Conservation (phyloP, 371 early-diverging fungal species). For the Mortierella sp. region DNA sequence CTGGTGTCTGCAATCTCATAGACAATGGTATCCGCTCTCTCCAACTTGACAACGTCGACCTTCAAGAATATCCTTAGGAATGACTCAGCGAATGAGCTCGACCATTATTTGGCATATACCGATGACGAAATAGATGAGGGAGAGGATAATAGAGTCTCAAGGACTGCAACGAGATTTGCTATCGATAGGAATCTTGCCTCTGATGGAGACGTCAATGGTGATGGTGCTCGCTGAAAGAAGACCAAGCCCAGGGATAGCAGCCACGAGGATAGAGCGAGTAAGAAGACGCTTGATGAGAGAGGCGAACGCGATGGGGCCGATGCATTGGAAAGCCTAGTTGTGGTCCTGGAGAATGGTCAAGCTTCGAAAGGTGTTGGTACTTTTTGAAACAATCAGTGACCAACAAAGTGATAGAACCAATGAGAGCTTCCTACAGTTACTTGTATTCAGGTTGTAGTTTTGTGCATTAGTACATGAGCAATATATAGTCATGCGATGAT, state of each 20-base stretch:
- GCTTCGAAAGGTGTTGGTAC: constrained; percentile 8
- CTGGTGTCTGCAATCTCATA: constrained; percentile 67
- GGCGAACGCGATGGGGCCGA: constrained; percentile 63
- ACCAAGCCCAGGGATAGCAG: constrained; percentile 58
- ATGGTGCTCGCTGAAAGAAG: constrained; percentile 56
- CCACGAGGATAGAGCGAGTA: constrained; percentile 53
- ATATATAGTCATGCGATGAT: constrained; percentile 12
- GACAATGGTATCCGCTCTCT: constrained; percentile 63
- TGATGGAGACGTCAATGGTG: constrained; percentile 63
- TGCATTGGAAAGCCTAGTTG: constrained; percentile 59
- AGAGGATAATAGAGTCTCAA: constrained; percentile 56
- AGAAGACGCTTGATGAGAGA: constrained; percentile 60
- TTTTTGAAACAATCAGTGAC: constrained; percentile 44
- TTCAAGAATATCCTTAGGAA: constrained; percentile 68
- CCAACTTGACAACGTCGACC: constrained; percentile 66
- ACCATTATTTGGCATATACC: constrained; percentile 65
- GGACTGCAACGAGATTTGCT: constrained; percentile 23
- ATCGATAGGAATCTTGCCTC: constrained; percentile 49
- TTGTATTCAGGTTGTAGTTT: not conserved
- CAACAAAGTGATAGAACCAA: constrained; percentile 40
- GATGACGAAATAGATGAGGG: constrained; percentile 56
- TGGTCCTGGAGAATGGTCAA: constrained; percentile 47
- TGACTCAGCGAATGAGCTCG: constrained; percentile 67
- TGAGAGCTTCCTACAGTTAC: constrained; percentile 32
- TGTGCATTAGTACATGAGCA: not conserved